Conservation (phyloP, 2,329 filamentous ascomycete species). For the Colletotrichum coccodes region DNA sequence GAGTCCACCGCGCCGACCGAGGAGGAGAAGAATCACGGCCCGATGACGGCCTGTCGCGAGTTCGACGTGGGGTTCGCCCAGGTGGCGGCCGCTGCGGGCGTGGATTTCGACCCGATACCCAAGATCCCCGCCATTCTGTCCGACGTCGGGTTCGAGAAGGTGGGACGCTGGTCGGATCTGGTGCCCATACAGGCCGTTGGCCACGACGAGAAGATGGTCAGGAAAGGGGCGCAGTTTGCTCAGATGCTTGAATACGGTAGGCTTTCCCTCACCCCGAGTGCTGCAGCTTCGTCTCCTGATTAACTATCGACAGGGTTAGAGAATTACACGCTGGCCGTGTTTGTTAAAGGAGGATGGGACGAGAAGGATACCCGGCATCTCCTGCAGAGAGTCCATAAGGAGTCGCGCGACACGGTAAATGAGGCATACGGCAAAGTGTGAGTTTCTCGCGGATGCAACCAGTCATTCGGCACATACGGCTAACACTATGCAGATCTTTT, state of each 20-base stretch:
- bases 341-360: conserved; percentile 43
- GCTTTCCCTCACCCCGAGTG: conserved; percentile 18
- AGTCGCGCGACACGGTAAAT: conserved; percentile 41
- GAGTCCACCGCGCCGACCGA: conserved; percentile 35
- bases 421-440: conserved; percentile 45
- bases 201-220: conserved; percentile 48
- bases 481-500: conserved; percentile 19
- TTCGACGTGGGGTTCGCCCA: conserved; percentile 45
- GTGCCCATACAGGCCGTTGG: conserved; percentile 52
- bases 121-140: conserved; percentile 46
- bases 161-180: conserved; percentile 52
- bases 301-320: conserved; percentile 34
- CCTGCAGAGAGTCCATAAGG: conserved; percentile 43
- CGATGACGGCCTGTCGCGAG: conserved; percentile 41
- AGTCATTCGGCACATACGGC: background rate
- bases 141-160: conserved; percentile 50
- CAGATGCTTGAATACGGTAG: conserved; percentile 50
- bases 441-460: conserved; percentile 16
- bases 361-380: conserved; percentile 43
- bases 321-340: conserved; percentile 45
- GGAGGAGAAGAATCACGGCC: conserved; percentile 33
- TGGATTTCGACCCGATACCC: conserved; percentile 53
- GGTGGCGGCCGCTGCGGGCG: conserved; percentile 40
- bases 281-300: conserved; percentile 18
- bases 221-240: conserved; percentile 48